Base-by-base conservation (phyloP, 768 basidiomycete genomes). In the Trametes cingulata region DNA sequence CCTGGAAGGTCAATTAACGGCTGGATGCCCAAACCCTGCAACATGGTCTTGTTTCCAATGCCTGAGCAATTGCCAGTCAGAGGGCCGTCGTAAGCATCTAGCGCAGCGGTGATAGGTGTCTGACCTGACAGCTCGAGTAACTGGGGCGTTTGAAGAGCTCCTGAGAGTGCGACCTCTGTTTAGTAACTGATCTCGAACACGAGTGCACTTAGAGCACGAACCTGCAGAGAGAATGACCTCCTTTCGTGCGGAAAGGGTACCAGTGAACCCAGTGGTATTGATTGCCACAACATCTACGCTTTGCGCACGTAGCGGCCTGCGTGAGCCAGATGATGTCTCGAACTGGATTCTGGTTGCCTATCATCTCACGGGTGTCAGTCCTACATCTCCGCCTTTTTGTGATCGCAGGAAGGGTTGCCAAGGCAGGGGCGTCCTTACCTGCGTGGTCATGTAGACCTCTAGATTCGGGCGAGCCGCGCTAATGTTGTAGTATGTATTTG, bases 61-160 rank as follows among this genome's bases (percentile, higher is more conserved):
- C 50, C 57, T 58, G n/a, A n/a, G n/a, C n/a, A n/a, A n/a, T n/a
- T n/a, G n/a, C n/a, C n/a, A n/a, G n/a, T n/a, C n/a, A n/a, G n/a
- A n/a, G n/a, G n/a, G n/a, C n/a, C n/a, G n/a, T n/a, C n/a, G n/a
- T n/a, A n/a, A n/a, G n/a, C n/a, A n/a, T n/a, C n/a, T n/a, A n/a
- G n/a, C n/a, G n/a, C n/a, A n/a, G n/a, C n/a, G n/a, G n/a, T n/a
- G n/a, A n/a, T n/a, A n/a, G n/a, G n/a, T n/a, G n/a, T n/a, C n/a
- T n/a, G n/a, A n/a, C 58, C 58, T 14, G 58, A 60, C 4, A 60
- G 33, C 33, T 60, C 58, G 6, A 60, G 47, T 3, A 60, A 17
- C 4, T 60, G 58, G 1, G 58, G 58, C 3, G 52, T 60, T 20
- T 53, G 43, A 2, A 60, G 20, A 3, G 58, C 33, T 3, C 57